A percentile compares a stretch with the other conserved stretches of the same genome.
Conservation (phyloP, 2,329 filamentous ascomycete genomes). For the Thermothelomyces thermophilus region DNA sequence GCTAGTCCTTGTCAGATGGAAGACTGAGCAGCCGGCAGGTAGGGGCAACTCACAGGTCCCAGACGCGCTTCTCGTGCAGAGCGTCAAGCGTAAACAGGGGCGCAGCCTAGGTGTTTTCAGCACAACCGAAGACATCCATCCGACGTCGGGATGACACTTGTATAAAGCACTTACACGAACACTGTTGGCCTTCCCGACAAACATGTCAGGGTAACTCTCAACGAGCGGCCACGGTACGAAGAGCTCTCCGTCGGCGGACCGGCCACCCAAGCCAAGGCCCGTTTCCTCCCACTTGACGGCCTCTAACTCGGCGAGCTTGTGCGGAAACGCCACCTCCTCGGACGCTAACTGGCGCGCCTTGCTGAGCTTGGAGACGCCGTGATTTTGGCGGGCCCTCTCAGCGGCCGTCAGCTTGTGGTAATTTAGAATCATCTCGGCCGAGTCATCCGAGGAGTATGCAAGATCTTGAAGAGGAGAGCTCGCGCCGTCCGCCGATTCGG, state of each 20-base stretch:
- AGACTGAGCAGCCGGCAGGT: neutral
- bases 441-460: conserved; percentile 12
- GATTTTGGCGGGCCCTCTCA: neutral
- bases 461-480: neutral
- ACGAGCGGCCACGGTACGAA: conserved; percentile 51
- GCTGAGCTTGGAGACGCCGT: conserved; percentile 14
- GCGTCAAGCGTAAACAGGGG: conserved; percentile 49
- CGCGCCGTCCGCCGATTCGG: neutral
- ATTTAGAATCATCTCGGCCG: conserved; percentile 16
- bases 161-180: conserved; percentile 29
- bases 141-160: neutral
- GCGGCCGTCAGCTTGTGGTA: conserved; percentile 13
- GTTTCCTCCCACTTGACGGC: conserved; percentile 17
- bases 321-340: conserved; percentile 3
- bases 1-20: conserved; percentile 16
- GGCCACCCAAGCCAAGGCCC: conserved; percentile 26
- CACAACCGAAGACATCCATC: neutral
- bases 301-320: conserved; percentile 9
- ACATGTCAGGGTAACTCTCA: conserved; percentile 52
- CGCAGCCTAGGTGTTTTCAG: conserved; percentile 27
- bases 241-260: conserved; percentile 22
- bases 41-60: conserved; percentile 62
- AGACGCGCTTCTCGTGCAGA: conserved; percentile 54
- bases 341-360: conserved; percentile 17
- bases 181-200: conserved; percentile 47